Evolutionary conservation across 805 yeast species (phyloP).

Genomic region (Metschnikowia amazonensis): DNA sequence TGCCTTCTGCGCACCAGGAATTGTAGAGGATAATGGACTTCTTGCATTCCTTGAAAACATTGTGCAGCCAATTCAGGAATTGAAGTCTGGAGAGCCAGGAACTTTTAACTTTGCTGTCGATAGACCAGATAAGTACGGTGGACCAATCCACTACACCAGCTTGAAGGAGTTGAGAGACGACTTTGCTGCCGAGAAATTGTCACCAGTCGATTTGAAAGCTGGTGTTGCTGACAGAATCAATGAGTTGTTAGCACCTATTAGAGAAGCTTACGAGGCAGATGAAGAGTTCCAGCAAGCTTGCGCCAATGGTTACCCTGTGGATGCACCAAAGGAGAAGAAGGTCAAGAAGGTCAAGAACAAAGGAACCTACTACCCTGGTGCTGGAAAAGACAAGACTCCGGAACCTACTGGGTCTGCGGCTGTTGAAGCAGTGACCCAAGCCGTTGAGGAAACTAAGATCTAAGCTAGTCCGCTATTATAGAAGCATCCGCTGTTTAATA

Average conservation of each 20-base stretch:
- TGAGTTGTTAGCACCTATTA: slow-evolving; percentile 76
- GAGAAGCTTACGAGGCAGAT: slow-evolving; percentile 57
- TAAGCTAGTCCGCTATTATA: neutral
- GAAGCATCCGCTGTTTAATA: neutral
- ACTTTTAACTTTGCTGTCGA: slow-evolving; percentile 66
- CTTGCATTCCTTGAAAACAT: slow-evolving; percentile 83
- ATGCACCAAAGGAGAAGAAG: slow-evolving; percentile 54
- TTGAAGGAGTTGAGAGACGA: slow-evolving; percentile 69
- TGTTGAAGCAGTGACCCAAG: neutral
- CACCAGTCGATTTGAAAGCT: slow-evolving; percentile 90
- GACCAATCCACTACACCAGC: slow-evolving; percentile 70
- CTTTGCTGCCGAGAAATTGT: slow-evolving; percentile 66
- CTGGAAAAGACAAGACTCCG: slow-evolving; percentile 12
- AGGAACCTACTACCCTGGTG: slow-evolving; percentile 88
- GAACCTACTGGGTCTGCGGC: slow-evolving; percentile 1
- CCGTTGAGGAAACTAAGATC: slow-evolving; percentile 2
- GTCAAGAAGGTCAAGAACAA: slow-evolving; percentile 79
- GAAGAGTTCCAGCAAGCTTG: slow-evolving; percentile 74
- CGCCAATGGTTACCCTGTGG: slow-evolving; percentile 81
- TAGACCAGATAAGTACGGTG: slow-evolving; percentile 97
- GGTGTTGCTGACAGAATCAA: slow-evolving; percentile 89
- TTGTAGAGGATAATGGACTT: slow-evolving; percentile 84
- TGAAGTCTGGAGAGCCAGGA: slow-evolving; percentile 54
- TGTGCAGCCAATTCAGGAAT: slow-evolving; percentile 78
- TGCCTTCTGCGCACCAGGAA: slow-evolving; percentile 95